Conservation (phyloP, 1,284 basidiomycete genomes). For the Cystobasidium slooffiae region DNA sequence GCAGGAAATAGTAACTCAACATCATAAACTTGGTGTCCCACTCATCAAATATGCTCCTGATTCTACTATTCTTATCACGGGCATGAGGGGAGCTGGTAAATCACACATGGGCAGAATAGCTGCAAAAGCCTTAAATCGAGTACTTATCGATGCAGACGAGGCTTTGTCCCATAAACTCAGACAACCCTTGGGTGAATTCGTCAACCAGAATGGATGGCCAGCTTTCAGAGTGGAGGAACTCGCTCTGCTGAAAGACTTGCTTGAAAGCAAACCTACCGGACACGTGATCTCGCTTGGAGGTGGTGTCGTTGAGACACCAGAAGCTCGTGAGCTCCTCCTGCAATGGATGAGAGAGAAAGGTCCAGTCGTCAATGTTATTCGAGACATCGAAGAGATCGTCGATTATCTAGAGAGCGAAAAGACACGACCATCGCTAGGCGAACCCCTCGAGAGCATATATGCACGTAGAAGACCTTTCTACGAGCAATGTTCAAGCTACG, state of each 20-base stretch:
- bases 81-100: constrained; percentile 98
- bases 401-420: constrained; percentile 78
- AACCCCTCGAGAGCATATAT: constrained; percentile 80
- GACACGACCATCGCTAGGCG: constrained; percentile 82
- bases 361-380: constrained; percentile 72
- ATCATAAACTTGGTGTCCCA: constrained; percentile 43
- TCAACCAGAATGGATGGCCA: constrained; percentile 75
- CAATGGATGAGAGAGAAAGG: constrained; percentile 67
- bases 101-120: constrained; percentile 83
- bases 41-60: constrained; percentile 54
- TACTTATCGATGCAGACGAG: constrained; percentile 84
- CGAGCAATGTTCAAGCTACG: constrained; percentile 77
- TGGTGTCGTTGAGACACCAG: constrained; percentile 86
- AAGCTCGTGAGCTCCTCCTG: constrained; percentile 72
- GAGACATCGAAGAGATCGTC: constrained; percentile 72
- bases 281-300: constrained; percentile 92
- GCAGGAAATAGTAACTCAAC: constrained; percentile 24
- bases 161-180: constrained; percentile 73
- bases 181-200: constrained; percentile 73
- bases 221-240: constrained; percentile 67
- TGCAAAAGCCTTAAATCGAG: constrained; percentile 72
- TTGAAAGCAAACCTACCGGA: constrained; percentile 58
- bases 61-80: constrained; percentile 81
- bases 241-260: constrained; percentile 56
- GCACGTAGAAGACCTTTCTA: constrained; percentile 85